These are phyloP conservation scores for Fusarium xylarioides DNA, from an alignment of 2,329 filamentous ascomycete genomes.

Conservation along the genomic window DNA sequence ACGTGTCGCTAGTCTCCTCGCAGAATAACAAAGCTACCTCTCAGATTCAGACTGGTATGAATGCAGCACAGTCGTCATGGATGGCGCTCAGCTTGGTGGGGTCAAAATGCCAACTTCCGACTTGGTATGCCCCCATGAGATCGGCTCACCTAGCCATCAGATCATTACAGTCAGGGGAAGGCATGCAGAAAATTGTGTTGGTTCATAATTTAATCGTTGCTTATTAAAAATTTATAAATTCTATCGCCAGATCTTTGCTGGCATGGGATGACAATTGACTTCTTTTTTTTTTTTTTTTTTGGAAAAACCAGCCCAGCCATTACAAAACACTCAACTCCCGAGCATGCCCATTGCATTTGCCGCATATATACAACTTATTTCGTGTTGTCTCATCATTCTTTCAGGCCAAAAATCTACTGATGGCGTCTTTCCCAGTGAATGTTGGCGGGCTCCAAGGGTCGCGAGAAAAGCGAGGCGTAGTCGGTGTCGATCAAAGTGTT, in stretches of 20 bases:
- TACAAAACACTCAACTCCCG: constrained; percentile 40
- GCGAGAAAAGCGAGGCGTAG: constrained; percentile 76
- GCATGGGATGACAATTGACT: constrained; percentile 34
- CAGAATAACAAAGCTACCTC: neutral
- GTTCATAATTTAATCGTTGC: constrained; percentile 34
- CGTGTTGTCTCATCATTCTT: constrained; percentile 24
- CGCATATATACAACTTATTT: constrained; percentile 42
- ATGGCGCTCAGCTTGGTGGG: constrained; percentile 21
- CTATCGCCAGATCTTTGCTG: constrained; percentile 35
- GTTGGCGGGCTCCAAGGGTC: constrained; percentile 74
- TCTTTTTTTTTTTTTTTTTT: constrained; percentile 25
- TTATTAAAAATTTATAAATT: constrained; percentile 41
- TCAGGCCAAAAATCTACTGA: constrained; percentile 46
- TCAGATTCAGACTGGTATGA: neutral
- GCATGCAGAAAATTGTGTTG: neutral
- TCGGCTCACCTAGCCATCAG: neutral
- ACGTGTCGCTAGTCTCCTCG: neutral
- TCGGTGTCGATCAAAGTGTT: constrained; percentile 74
- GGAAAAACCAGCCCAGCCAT: constrained; percentile 38
- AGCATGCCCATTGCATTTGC: constrained; percentile 37
- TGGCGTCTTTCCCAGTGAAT: constrained; percentile 80
- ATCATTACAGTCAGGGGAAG: neutral
- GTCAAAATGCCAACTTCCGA: constrained; percentile 25
- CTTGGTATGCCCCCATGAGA: constrained; percentile 13
- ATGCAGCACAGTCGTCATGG: constrained; percentile 28